Base-by-base conservation (phyloP, 2,329 filamentous ascomycete genomes). In the Colletotrichum tanaceti region DNA sequence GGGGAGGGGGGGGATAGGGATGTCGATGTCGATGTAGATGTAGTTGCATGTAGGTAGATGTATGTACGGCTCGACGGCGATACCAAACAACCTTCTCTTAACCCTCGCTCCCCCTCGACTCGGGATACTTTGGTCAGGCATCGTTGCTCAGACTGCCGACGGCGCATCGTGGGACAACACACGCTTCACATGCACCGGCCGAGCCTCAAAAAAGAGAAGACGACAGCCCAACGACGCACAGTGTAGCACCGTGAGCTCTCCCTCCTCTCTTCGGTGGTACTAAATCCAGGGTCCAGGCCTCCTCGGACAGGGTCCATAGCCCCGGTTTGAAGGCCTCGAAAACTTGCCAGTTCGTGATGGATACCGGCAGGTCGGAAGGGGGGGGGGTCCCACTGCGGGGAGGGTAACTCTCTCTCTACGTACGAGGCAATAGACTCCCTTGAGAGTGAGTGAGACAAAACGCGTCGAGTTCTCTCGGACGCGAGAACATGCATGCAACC, bases 201-300 rank as follows among this genome's bases (percentile, higher is more conserved):
- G 57, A 49, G 43, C 57, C 57, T 49, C 57, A 22, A 49, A 47
- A 46, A 28, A 28, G 3, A 28, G 4, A 28, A 28, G 28, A 28
- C 28, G 7, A 28, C 28, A 28, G 28, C 28, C 20, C 43, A 49
- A 35, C n/a, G 20, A 53, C 16, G 35, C 43, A 35, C 44, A 58
- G 2, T 49, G 57, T 28, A 58, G 39, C 57, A 47, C 43, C 9
- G 28, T 38, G 14, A 58, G 22, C 14, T 13, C 46, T 28, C n/a
- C 5, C 28, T 41, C 28, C n/a, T n/a, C n/a, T 52, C 20, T 5
- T 5, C 6, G 38, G 14, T 6, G 24, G 54, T 41, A 7, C 11
- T 14, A 18, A 65, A 41, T 55, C 44, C 47, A 65, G 66, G 66
- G 66, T 68, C 66, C 62, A 68, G 62, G 57, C 66, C 62, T 58